A percentile compares a stretch with the other conserved stretches of the same genome.
phyloP scores from a whole-genome alignment of 331 rosid species.

The Pyracantha coccinea region DNA sequence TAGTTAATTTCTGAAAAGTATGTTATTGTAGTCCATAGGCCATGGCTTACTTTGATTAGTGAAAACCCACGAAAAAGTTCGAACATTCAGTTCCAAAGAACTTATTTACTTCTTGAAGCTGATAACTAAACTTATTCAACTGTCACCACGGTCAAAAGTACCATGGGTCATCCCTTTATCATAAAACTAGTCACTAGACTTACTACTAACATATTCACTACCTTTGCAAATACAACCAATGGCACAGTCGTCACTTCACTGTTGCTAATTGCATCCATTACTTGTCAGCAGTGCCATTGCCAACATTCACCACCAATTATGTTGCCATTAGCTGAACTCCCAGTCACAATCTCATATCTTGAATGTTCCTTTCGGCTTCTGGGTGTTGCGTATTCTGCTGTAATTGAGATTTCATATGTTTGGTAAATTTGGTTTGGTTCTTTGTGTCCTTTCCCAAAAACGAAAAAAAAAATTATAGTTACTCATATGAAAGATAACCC shows the following conservation, averaged over 20 bases:
- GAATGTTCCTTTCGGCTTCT: too few species aligned
- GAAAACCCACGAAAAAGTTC: background rate
- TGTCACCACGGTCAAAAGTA: too few species aligned
- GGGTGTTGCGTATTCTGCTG: too few species aligned
- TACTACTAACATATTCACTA: background rate
- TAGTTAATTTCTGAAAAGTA: background rate
- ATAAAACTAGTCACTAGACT: background rate
- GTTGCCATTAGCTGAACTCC: too few species aligned
- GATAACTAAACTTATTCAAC: background rate
- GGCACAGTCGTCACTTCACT: background rate
- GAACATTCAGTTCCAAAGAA: background rate
- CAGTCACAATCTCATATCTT: too few species aligned
- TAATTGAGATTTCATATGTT: too few species aligned
- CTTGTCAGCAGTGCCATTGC: too few species aligned
- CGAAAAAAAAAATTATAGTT: too few species aligned
- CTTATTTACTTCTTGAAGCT: background rate
- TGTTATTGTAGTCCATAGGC: background rate
- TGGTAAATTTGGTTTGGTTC: too few species aligned
- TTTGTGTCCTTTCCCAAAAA: too few species aligned
- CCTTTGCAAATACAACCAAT: background rate
- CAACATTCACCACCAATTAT: too few species aligned
- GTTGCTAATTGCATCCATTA: background rate
- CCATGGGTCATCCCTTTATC: background rate
- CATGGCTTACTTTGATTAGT: background rate
- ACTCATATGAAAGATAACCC: too few species aligned